Evolutionary conservation across 306 rosid genomes (phyloP).

Genomic region (Cicer bijugum): DNA sequence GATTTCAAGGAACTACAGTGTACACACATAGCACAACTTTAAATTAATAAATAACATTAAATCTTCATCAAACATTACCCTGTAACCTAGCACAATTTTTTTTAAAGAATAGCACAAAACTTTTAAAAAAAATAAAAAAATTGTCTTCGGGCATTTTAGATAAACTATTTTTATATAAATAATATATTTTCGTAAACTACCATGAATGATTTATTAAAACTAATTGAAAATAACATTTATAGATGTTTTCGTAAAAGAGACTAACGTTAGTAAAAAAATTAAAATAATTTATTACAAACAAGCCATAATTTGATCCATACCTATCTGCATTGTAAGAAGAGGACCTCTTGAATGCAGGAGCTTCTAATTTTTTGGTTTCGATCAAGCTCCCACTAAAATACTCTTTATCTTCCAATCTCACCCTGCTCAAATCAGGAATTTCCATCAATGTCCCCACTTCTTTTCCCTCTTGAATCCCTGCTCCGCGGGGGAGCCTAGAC

Average conservation of each 20-base stretch:
- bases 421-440: conserved; percentile 55
- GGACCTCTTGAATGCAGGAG: conserved; percentile 72
- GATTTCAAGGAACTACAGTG: conserved; percentile 2
- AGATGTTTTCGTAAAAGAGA: too few relatives aligned
- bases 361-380: conserved; percentile 60
- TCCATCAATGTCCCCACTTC: conserved; percentile 54
- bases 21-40: background rate
- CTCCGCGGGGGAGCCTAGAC: conserved; percentile 63
- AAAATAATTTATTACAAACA: too few relatives aligned
- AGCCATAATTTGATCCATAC: conserved; percentile 44
- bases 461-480: conserved; percentile 52
- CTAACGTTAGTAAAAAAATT: too few relatives aligned
- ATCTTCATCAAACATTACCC: background rate
- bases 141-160: background rate
- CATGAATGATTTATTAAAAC: too few relatives aligned
- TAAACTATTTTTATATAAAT: too few relatives aligned
- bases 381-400: conserved; percentile 92
- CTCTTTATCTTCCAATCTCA: conserved; percentile 84
- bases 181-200: too few relatives aligned
- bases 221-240: too few relatives aligned
- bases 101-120: too few relatives aligned
- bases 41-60: background rate
- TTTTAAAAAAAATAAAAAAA: background rate
- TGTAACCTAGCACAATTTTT: background rate
- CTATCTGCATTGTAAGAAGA: conserved; percentile 91